These are phyloP conservation scores for Sporothrix protearum DNA, from an alignment of 2,329 filamentous ascomycete species.

Conservation along the genomic window DNA sequence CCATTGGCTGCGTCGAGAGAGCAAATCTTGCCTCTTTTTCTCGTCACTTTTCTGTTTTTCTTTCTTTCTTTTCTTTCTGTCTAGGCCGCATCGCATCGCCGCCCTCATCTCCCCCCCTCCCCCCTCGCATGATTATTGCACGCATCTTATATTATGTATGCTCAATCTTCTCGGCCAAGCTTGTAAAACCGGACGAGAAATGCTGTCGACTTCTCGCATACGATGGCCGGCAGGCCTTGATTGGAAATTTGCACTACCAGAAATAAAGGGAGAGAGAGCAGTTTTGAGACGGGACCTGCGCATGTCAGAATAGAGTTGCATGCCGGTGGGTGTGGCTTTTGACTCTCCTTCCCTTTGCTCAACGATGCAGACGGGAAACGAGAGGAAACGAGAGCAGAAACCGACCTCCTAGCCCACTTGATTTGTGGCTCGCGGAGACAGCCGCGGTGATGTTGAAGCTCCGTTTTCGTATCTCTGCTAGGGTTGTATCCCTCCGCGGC, in stretches of 20 bases:
- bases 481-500: constrained; percentile 7
- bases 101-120: not conserved
- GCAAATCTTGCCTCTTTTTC: not conserved
- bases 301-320: not conserved
- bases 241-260: not conserved
- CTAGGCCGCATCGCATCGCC: not conserved
- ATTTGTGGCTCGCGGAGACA: not conserved
- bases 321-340: not conserved
- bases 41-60: not conserved
- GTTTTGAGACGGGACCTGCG: not conserved
- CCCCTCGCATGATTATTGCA: not conserved
- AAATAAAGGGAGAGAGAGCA: not conserved
- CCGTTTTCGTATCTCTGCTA: not conserved
- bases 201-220: not conserved
- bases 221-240: not conserved
- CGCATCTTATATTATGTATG: not conserved
- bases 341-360: not conserved
- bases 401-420: too few relatives aligned
- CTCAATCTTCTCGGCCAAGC: too few relatives aligned
- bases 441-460: not conserved
- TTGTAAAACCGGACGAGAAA: not conserved
- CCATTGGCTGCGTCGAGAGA: not conserved
- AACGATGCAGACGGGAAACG: not conserved
- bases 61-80: too few relatives aligned
- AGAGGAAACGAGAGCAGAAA: too few relatives aligned